A percentile compares a stretch with the other conserved stretches of the same genome.
Evolutionary conservation across 306 rosid genomes (phyloP).

Genomic region (Sicyos baderoa): DNA sequence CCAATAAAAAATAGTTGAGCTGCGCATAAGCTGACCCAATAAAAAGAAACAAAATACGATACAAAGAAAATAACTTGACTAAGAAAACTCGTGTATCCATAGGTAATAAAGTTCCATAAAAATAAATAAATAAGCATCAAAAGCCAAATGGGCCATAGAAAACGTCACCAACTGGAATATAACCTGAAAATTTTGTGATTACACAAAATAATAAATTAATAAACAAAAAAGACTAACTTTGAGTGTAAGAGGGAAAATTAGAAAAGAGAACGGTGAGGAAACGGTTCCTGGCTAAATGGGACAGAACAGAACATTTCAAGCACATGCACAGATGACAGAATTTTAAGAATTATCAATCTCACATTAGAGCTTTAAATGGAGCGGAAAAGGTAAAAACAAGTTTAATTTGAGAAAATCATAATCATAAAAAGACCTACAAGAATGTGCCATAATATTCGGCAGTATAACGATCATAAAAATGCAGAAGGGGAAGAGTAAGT

Average conservation of each 20-base stretch:
- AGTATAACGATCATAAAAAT: background rate
- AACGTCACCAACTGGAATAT: too few species aligned
- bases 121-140: too few species aligned
- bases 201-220: too few species aligned
- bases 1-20: too few species aligned
- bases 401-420: background rate
- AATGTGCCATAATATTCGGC: background rate
- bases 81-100: background rate
- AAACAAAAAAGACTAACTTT: too few species aligned
- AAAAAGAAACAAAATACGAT: background rate
- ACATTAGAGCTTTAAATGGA: background rate
- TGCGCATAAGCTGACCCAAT: too few species aligned
- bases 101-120: too few species aligned
- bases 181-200: too few species aligned
- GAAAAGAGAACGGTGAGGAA: background rate
- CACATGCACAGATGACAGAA: background rate
- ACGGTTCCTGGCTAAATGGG: background rate
- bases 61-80: background rate
- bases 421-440: background rate
- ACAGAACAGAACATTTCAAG: background rate
- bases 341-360: background rate
- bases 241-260: background rate
- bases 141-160: too few species aligned
- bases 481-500: background rate
- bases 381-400: background rate